Base-by-base conservation (phyloP, 176 grass and related monocot species). In the Pharus latifolius region DNA sequence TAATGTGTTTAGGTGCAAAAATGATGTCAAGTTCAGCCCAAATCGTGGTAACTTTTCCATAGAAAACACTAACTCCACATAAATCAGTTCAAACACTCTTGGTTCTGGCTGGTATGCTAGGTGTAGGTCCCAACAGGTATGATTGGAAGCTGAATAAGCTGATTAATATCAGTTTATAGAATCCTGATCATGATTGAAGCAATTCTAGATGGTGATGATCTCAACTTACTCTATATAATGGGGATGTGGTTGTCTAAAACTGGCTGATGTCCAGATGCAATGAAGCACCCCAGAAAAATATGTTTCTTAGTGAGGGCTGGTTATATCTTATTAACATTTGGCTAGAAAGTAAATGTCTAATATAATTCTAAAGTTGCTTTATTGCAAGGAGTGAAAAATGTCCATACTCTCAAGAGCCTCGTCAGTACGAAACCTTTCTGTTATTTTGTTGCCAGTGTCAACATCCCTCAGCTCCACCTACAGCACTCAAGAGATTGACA, bases 391-490 rank as follows among this genome's bases (percentile, higher is more conserved):
- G 45, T 28, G 11, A 49, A 61, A 16, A 45, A 13, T 23, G 27
- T 56, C 9, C 87, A 72, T 98, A 98, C 94, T 90, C 67, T 98
- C 94, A 11, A 93, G 79, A 61, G 86, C 87, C 72, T 98, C 94
- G 50, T 98, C 89, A 8, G 94, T 98, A 65, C 84, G 94, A 60
- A 98, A 98, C 83, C 89, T 88, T 90, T 93, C 94, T 27, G 71
- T 80, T 83, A 69, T 78, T 78, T 98, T 98, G 82, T 98, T 91
- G 32, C 94, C 87, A 69, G 83, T 93, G 73, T 93, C 94, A 88
- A 88, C 89, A 85, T 98, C 94, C 50, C 94, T 91, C 62, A 98
- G 68, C 82, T 93, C 94, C 27, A 90, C 89, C 94, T 98, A 67
- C 37, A 64, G 43, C 25, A 78, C 6, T 57, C 37, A 77, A 59